Base-by-base conservation (phyloP, 176 grass and related monocot species). In the Juncus inflexus region DNA sequence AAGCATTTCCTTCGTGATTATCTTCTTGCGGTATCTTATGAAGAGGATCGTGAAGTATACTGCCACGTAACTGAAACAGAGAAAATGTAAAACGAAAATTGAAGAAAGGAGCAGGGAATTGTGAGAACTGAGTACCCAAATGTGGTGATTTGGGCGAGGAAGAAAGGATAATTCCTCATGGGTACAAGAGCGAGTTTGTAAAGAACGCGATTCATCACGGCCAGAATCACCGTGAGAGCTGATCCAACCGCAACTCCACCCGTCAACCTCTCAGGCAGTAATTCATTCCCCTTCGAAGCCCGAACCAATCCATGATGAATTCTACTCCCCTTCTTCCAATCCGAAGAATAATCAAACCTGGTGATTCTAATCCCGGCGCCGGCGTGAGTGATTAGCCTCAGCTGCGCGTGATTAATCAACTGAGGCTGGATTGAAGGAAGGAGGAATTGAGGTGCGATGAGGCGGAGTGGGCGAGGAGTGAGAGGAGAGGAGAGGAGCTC, bases 151-250 rank as follows among this genome's bases (percentile, higher is more conserved):
- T 97, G 87, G 13, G 92, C 87, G 28, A 91, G 82, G 70, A 97
- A 91, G 80, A 97, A 97, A 19, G 92, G 92, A 51, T 91, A 91
- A 66, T 89, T 41, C 66, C 63, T 89, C 85, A 97, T 79, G 1
- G 88, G 88, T 61, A 91, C 92, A 41, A 97, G 87, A 6, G 85
- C 92, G 9, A 97, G 88, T 71, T 97, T 91, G 64, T 91, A 97
- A n/a, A 97, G 85, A 66, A 97, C 88, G 35, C 92, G 80, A 64
- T 96, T 96, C 84, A 87, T 80, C 61, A 96, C 81, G 6, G 87
- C 87, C 2, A 95, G 69, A 9, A 73, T 49, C 47, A 96, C 81
- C 0, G 90, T 90, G 19, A 58, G 60, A 40, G 51, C 53, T 51
- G 84, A 80, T 11, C 68, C 84, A 4, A 78, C 64, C 0, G 57